Conservation (phyloP, 352 stramenopile genomes). For the Pythium pectinolyticum region DNA sequence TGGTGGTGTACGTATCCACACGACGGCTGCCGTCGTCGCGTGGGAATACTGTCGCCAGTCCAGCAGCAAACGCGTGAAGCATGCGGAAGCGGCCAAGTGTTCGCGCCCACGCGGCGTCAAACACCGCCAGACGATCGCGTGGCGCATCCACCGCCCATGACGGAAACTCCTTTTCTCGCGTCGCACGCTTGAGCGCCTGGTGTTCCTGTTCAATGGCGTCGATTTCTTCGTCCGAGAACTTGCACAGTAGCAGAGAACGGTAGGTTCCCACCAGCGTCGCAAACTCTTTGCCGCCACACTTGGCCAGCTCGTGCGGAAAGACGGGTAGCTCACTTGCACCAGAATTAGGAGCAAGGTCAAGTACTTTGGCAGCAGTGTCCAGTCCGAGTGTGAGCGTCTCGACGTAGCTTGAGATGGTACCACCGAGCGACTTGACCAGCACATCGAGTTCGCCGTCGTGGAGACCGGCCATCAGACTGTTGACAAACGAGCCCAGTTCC, state of each 20-base stretch:
- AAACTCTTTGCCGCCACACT: slow-evolving; percentile 53
- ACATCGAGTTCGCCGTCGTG: slow-evolving; percentile 27
- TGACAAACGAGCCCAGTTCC: slow-evolving; percentile 44
- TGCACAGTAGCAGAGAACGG: slow-evolving; percentile 14
- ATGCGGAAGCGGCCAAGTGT: slow-evolving; percentile 40
- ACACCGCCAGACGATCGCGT: slow-evolving; percentile 28
- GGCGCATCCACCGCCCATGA: neutral
- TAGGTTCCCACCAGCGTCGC: slow-evolving; percentile 39
- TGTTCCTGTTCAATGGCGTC: slow-evolving; percentile 41
- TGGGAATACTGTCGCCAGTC: slow-evolving; percentile 51
- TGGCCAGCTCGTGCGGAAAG: slow-evolving; percentile 49
- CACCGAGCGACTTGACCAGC: slow-evolving; percentile 37
- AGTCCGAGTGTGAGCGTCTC: slow-evolving; percentile 32
- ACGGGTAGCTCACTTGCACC: slow-evolving; percentile 19
- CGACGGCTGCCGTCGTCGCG: neutral
- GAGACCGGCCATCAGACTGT: slow-evolving; percentile 31
- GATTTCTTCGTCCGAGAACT: slow-evolving; percentile 37
- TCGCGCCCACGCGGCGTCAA: slow-evolving; percentile 43
- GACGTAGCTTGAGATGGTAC: slow-evolving; percentile 33
- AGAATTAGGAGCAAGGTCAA: no score
- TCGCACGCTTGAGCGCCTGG: slow-evolving; percentile 31
- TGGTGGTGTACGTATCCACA: neutral
- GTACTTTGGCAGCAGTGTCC: no score
- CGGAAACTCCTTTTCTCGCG: slow-evolving; percentile 31
- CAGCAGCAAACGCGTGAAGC: slow-evolving; percentile 59